Evolutionary conservation across 768 basidiomycete genomes (phyloP).

Genomic region (Leucocoprinus sp.): DNA sequence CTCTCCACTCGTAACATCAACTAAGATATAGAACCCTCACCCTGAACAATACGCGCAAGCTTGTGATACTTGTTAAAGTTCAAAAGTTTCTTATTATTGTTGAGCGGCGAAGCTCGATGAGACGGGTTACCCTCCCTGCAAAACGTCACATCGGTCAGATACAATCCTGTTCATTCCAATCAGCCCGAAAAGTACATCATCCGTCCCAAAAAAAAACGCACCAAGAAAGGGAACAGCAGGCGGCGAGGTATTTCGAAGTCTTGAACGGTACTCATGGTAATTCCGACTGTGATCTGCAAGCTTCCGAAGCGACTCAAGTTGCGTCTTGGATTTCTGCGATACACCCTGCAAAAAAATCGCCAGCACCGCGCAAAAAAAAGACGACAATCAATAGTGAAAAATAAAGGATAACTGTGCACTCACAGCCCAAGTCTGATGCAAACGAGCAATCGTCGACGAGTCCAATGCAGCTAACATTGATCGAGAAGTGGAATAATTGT

Average conservation of each 20-base stretch:
- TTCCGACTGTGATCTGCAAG: constrained; percentile 89
- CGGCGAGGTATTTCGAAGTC: constrained; percentile 79
- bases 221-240: constrained; percentile 96
- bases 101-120: constrained; percentile 68
- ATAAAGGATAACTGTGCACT: too few relatives aligned
- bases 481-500: constrained; percentile 89
- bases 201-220: constrained; percentile 20
- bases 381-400: background rate
- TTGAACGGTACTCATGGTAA: constrained; percentile 84
- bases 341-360: constrained; percentile 45
- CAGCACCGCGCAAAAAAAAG: background rate
- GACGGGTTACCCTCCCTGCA: constrained; percentile 93
- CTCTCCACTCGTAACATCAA: background rate
- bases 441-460: constrained; percentile 86
- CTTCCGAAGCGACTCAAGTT: constrained; percentile 72
- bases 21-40: constrained; percentile 24
- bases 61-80: constrained; percentile 98
- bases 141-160: constrained; percentile 90
- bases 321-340: constrained; percentile 73
- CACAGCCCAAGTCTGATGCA: constrained; percentile 92
- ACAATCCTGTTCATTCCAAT: constrained; percentile 45
- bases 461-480: constrained; percentile 93
- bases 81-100: constrained; percentile 69
- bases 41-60: constrained; percentile 77
- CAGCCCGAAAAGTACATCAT: constrained; percentile 3